phyloP scores from a whole-genome alignment of 106 monocot species.

The Agapanthus africanus region DNA sequence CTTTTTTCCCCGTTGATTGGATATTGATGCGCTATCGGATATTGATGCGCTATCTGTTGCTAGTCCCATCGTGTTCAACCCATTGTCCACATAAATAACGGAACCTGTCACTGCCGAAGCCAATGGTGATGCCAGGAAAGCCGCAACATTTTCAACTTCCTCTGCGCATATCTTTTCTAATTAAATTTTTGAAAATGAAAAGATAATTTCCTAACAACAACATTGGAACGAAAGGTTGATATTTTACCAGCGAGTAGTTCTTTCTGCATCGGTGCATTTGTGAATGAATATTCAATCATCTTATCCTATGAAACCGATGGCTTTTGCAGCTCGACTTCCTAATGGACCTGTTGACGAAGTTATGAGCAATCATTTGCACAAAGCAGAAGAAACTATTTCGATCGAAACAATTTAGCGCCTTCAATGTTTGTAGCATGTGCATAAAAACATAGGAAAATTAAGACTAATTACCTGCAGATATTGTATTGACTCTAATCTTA shows the following conservation, averaged over 20 bases:
- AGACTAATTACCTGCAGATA: constrained; percentile 81
- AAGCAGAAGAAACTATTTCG: background rate
- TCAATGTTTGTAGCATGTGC: background rate
- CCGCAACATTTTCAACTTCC: constrained; percentile 62
- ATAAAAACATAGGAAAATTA: background rate
- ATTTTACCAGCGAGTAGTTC: constrained; percentile 61
- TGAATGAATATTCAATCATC: constrained; percentile 88
- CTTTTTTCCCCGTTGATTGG: background rate
- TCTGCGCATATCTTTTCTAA: constrained; percentile 16
- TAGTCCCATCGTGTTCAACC: constrained; percentile 60
- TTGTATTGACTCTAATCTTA: constrained; percentile 87
- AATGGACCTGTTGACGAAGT: constrained; percentile 48
- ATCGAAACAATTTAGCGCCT: background rate
- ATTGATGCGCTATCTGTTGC: constrained; percentile 53
- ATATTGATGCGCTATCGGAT: constrained; percentile 34
- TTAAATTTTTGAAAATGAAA: background rate
- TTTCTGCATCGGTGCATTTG: constrained; percentile 80
- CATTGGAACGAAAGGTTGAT: background rate
- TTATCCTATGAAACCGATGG: constrained; percentile 89
- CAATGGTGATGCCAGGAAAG: constrained; percentile 60
- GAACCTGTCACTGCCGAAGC: constrained; percentile 66
- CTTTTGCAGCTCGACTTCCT: constrained; percentile 88
- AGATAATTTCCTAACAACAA: background rate
- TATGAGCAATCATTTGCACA: background rate
- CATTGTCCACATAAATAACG: constrained; percentile 61